Conservation (phyloP, 306 rosid species). For the Vigna radiata region DNA sequence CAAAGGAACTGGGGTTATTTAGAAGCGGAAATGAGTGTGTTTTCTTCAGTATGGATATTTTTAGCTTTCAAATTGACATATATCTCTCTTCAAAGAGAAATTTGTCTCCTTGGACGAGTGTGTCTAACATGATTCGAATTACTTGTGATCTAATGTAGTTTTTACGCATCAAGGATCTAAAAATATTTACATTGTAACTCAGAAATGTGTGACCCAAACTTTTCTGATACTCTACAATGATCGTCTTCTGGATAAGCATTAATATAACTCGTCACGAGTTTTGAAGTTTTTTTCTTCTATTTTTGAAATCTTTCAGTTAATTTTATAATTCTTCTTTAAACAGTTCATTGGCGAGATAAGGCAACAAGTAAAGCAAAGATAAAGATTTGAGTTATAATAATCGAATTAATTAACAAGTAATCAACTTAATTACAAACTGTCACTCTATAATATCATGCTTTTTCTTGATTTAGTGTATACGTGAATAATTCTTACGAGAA, state of each 20-base stretch:
- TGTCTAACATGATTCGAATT: not conserved
- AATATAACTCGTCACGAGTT: not conserved
- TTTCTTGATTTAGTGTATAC: no score
- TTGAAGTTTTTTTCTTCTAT: not conserved
- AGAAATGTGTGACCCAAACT: constrained; percentile 9
- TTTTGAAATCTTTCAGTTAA: not conserved
- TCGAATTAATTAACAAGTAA: no score
- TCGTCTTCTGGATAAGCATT: not conserved
- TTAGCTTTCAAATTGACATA: constrained; percentile 17
- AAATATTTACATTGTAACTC: not conserved
- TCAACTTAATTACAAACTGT: no score
- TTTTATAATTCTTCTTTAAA: not conserved
- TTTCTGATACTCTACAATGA: not conserved
- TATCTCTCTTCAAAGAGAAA: not conserved
- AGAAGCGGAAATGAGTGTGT: constrained; percentile 5
- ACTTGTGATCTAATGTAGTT: not conserved
- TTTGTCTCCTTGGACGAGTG: not conserved
- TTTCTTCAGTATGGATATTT: constrained; percentile 18
- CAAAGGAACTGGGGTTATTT: not conserved
- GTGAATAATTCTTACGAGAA: no score
- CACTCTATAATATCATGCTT: no score
- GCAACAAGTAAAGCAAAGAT: no score
- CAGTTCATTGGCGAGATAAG: no score
- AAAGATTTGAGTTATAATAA: no score
- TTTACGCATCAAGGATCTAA: not conserved